A percentile compares a stretch with the other conserved stretches of the same genome.
phyloP scores from a whole-genome alignment of 2,329 filamentous ascomycete genomes.

The Penicillium sp. region DNA sequence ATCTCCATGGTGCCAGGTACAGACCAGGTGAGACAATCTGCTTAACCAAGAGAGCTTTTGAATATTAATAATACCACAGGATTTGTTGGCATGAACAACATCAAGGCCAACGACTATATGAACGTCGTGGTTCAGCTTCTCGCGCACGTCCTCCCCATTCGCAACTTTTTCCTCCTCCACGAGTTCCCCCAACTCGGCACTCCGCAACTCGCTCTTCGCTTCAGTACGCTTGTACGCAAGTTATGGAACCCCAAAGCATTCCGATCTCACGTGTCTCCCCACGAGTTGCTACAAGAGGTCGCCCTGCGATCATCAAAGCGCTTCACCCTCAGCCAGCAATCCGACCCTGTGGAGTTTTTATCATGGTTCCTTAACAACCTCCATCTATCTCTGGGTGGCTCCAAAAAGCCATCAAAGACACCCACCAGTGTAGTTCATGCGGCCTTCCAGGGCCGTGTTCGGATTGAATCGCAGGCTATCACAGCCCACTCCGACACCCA shows the following conservation, averaged over 20 bases:
- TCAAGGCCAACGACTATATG: constrained; percentile 98
- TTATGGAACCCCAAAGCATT: constrained; percentile 98
- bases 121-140: constrained; percentile 93
- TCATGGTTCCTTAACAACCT: constrained; percentile 98
- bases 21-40: constrained; percentile 60
- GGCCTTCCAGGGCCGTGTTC: constrained; percentile 89
- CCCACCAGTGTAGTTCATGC: constrained; percentile 76
- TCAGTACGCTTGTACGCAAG: constrained; percentile 88
- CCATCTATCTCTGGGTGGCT: constrained; percentile 86
- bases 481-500: constrained; percentile 81
- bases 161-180: constrained; percentile 90
- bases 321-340: constrained; percentile 86
- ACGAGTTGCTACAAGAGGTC: constrained; percentile 95
- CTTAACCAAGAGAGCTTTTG: not conserved
- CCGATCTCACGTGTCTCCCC: constrained; percentile 93
- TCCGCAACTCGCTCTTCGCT: constrained; percentile 82
- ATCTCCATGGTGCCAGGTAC: constrained; percentile 80
- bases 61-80: constrained; percentile 41
- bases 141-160: constrained; percentile 82
- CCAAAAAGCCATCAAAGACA: constrained; percentile 73
- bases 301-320: constrained; percentile 86
- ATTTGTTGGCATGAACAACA: constrained; percentile 99
- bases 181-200: constrained; percentile 63
- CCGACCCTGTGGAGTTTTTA: constrained; percentile 93
- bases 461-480: constrained; percentile 90